Percentiles rank a stretch among this genome's conserved stretches.
Evolutionary conservation across 352 stramenopile species (phyloP).

Genomic region (Phytophthora litchii): DNA sequence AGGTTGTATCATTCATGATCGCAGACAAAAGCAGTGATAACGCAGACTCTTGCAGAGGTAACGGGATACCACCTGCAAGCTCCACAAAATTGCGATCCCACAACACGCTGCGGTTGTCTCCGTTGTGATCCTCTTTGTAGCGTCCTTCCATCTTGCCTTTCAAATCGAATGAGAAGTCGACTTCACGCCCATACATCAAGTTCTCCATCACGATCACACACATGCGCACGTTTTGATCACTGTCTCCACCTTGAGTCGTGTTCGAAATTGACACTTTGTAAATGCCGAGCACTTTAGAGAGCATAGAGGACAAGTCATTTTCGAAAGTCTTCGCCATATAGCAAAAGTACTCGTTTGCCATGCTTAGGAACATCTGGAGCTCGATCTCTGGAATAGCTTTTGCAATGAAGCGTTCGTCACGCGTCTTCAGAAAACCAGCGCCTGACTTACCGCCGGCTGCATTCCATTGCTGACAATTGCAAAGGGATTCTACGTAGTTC

Average conservation of each 20-base stretch:
- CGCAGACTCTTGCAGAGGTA: slow-evolving; percentile 84
- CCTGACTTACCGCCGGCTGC: slow-evolving; percentile 85
- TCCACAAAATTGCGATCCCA: slow-evolving; percentile 91
- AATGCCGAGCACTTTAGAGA: slow-evolving; percentile 87
- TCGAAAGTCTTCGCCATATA: slow-evolving; percentile 91
- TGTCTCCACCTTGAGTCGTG: slow-evolving; percentile 48
- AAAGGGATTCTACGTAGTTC: slow-evolving; percentile 89
- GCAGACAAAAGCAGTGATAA: slow-evolving; percentile 81
- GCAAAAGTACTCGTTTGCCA: slow-evolving; percentile 90
- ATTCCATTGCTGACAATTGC: slow-evolving; percentile 88
- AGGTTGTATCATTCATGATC: slow-evolving; percentile 87
- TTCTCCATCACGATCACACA: slow-evolving; percentile 91
- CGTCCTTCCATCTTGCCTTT: slow-evolving; percentile 90
- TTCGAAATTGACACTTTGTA: slow-evolving; percentile 87
- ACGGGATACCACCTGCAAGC: slow-evolving; percentile 77
- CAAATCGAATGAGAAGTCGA: slow-evolving; percentile 88
- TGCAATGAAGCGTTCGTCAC: slow-evolving; percentile 87
- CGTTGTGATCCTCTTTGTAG: slow-evolving; percentile 51
- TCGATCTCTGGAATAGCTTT: slow-evolving; percentile 89
- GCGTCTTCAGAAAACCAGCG: slow-evolving; percentile 85
- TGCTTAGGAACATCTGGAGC: slow-evolving; percentile 90
- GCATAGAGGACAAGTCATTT: slow-evolving; percentile 86
- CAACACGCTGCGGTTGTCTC: slow-evolving; percentile 54
- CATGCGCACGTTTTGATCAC: slow-evolving; percentile 75
- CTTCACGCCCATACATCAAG: slow-evolving; percentile 83